A percentile compares a stretch with the other conserved stretches of the same genome.
phyloP scores from a whole-genome alignment of 1,284 basidiomycete species.

The Trichosporon sp. region DNA sequence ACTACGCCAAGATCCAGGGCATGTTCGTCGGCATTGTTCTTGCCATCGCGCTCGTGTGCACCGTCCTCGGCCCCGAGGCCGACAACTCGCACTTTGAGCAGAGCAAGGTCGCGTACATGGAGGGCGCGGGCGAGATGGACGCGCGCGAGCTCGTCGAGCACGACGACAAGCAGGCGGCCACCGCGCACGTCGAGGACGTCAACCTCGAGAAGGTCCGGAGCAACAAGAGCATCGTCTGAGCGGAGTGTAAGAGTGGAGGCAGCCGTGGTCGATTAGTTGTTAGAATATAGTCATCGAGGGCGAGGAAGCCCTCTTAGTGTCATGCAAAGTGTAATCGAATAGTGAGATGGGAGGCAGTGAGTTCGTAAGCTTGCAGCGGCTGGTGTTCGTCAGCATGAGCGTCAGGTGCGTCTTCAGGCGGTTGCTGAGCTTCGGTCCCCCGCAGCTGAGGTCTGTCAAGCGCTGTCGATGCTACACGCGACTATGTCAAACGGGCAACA shows the following conservation, averaged over 20 bases:
- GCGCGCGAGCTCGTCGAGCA: slow-evolving; percentile 24
- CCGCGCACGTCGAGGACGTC: not conserved
- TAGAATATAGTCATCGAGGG: not conserved
- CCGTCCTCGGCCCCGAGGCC: slow-evolving; percentile 55
- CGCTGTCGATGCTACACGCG: too few relatives aligned
- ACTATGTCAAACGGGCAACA: too few relatives aligned
- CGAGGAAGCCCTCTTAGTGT: not conserved
- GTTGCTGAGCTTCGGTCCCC: too few relatives aligned
- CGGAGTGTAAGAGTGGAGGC: not conserved
- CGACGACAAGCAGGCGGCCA: slow-evolving; percentile 19
- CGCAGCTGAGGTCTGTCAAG: too few relatives aligned
- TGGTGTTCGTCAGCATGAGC: too few relatives aligned
- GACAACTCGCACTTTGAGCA: slow-evolving; percentile 80
- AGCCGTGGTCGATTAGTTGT: not conserved
- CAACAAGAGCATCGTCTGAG: not conserved
- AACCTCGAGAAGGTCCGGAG: not conserved
- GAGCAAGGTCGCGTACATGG: slow-evolving; percentile 70
- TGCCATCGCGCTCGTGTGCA: slow-evolving; percentile 38
- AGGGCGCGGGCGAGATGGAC: slow-evolving; percentile 60
- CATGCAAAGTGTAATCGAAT: not conserved
- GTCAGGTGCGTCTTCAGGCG: too few relatives aligned
- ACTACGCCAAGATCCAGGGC: slow-evolving; percentile 81
- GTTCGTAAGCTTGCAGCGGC: too few relatives aligned
- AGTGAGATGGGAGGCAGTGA: too few relatives aligned
- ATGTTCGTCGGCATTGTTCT: slow-evolving; percentile 68